Conservation (phyloP, 257 asterid genomes). For the Salvia hispanica region DNA sequence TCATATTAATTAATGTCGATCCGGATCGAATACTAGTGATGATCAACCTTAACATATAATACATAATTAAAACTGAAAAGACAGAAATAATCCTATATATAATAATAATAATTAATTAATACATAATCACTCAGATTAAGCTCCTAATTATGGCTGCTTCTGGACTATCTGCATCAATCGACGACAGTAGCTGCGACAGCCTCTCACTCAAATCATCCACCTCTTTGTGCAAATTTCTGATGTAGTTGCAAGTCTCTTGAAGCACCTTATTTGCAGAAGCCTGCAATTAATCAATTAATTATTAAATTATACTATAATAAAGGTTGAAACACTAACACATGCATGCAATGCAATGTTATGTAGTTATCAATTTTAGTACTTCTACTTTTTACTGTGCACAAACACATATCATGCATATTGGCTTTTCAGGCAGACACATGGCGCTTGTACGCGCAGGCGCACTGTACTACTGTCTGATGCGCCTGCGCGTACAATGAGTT, state of each 20-base stretch:
- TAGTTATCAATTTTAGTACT: neutral
- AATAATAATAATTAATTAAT: constrained; percentile 5
- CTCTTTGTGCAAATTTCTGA: constrained; percentile 75
- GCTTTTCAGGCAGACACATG: neutral
- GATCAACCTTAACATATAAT: neutral
- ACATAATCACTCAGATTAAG: constrained; percentile 45
- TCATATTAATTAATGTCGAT: neutral
- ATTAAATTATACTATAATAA: too few species aligned
- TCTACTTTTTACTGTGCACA: too few species aligned
- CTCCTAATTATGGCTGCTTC: constrained; percentile 93
- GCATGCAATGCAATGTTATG: constrained; percentile 26
- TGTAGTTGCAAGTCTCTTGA: constrained; percentile 94
- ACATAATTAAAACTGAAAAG: neutral
- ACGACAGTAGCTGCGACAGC: constrained; percentile 73
- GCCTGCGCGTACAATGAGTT: too few species aligned
- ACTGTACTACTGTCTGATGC: too few species aligned
- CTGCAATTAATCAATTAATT: constrained; percentile 38
- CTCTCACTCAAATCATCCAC: constrained; percentile 90
- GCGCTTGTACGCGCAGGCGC: neutral
- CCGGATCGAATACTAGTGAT: neutral
- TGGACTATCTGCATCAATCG: constrained; percentile 82
- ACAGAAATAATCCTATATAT: neutral
- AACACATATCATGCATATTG: neutral
- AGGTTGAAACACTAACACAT: constrained; percentile 12
- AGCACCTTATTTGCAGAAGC: constrained; percentile 90